Base-by-base conservation (phyloP, 164 flowering plant species). In the Aristolochia contorta region DNA sequence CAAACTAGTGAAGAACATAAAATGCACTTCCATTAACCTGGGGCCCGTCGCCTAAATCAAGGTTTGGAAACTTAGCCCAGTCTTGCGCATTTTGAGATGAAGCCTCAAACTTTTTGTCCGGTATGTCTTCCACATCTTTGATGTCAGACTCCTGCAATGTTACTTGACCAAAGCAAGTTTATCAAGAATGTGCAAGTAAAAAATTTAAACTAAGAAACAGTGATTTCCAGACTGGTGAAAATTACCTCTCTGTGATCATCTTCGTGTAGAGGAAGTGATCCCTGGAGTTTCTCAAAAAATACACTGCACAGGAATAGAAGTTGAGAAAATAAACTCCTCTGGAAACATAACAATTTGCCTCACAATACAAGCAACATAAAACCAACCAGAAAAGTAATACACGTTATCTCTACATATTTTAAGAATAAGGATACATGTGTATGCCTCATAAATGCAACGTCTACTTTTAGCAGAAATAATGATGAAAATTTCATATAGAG, bases 221-320 rank as follows among this genome's bases (percentile, higher is more conserved):
- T 37, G 7, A 37, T 37, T 37, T 10, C 12, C 43, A 37, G 43
- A 37, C 43, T 37, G 43, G 43, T 6, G 43, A 37, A 37, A 37
- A 3, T 6, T 37, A 37, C 43, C 43, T 37, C 43, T 37, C 7
- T 37, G 43, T 10, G 43, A 37, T 37, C 43, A 37, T 78, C 89
- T 67, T 54, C 37, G 47, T 80, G 78, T 70, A 67, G 60, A 65
- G 65, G 58, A 51, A 72, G 47, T 21, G 68, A 65, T 41, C 83
- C 61, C 24, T 81, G 81, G 47, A 87, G 75, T 60, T 83, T 85
- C 47, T 64, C 71, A 49, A 71, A 76, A 65, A 92, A 92, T 30
- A 77, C 69, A 80, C 98, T 92, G 83, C 64, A 78, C 32, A 69
- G 54, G 56, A 37, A 58, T 22, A 56, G 57, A 45, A 23, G 6